Base-by-base conservation (phyloP, 139 green algal genomes). In the Edaphochlamys debaryana region DNA sequence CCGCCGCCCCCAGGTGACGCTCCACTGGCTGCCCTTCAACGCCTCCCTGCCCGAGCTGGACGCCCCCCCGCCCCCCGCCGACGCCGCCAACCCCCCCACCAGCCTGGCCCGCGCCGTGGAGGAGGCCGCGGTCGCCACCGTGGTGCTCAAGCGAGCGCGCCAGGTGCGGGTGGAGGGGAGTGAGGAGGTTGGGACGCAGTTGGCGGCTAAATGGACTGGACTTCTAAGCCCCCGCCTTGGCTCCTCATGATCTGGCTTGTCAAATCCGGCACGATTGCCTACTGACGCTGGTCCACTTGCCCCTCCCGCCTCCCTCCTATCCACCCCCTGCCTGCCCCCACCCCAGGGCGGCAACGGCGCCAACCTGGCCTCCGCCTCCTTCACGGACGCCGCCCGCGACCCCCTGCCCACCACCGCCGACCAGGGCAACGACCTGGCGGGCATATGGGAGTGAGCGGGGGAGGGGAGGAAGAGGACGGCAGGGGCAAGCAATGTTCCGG, bases 1-100 rank as follows among this genome's bases (percentile, higher is more conserved):
- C 27, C 58, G 2, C 60, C 58, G 3, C 3, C 30, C n/a, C 15
- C 56, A 69, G 73, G 8, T 80, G 7, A 42, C 73, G 17, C 56
- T 80, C 37, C 11, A 41, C 37, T 80, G 73, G 73, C 73, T 80
- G 56, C 73, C 73, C 37, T 80, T 58, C 58, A 38, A 58, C 9
- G 72, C 67, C 0, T n/a, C n/a, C n/a, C n/a, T n/a, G n/a, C n/a
- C n/a, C n/a, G n/a, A n/a, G n/a, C n/a, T n/a, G n/a, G 25, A 38
- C 1, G 19, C 45, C 56, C 19, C 27, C 3, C 25, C 23, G 27
- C 9, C 56, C 56, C 27, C 50, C 27, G 27, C 56, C 27, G 52
- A 8, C n/a, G 25, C 6, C 23, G 13, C 29, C 25, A 38, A 1
- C 25, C 36, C 72, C 25, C 72, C n/a, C n/a, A n/a, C 36, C 1